Percentiles rank a stretch among this genome's conserved stretches.
Evolutionary conservation across 495 filamentous ascomycete genomes (phyloP).

Genomic region (Hyphodiscus hymeniophilus): DNA sequence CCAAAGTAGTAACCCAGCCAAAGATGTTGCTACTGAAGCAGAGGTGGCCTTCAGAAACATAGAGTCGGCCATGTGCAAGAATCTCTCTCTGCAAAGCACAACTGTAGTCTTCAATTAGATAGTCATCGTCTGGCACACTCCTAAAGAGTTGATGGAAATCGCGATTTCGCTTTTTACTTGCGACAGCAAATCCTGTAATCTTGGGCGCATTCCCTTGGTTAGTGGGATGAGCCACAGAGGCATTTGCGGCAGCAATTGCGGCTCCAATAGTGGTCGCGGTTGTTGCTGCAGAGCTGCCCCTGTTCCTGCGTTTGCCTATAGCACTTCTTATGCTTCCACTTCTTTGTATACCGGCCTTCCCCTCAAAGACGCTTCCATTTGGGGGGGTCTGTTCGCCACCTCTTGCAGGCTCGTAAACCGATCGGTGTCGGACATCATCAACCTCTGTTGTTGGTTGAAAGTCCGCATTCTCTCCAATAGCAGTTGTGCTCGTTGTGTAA

Average conservation of each 20-base stretch:
- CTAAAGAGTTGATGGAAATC: constrained; percentile 93
- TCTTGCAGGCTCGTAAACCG: constrained; percentile 36
- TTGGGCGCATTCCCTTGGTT: constrained; percentile 49
- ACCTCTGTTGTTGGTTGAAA: not conserved
- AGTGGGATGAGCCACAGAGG: constrained; percentile 55
- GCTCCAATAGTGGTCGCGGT: constrained; percentile 66
- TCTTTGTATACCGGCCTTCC: constrained; percentile 52
- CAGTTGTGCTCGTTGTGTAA: not conserved
- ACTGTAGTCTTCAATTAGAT: constrained; percentile 97
- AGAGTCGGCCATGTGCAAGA: constrained; percentile 85
- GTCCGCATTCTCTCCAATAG: constrained; percentile 5
- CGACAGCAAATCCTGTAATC: constrained; percentile 91
- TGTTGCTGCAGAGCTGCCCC: constrained; percentile 72
- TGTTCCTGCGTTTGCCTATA: constrained; percentile 57
- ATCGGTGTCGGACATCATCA: constrained; percentile 27
- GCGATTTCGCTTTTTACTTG: constrained; percentile 88
- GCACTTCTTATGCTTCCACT: constrained; percentile 79
- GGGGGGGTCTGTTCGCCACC: constrained; percentile 55
- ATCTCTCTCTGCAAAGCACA: constrained; percentile 95
- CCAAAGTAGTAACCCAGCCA: constrained; percentile 92
- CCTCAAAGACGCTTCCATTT: constrained; percentile 59
- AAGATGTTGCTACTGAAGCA: constrained; percentile 99
- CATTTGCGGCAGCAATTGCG: constrained; percentile 54
- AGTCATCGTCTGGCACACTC: constrained; percentile 96
- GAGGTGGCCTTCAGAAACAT: constrained; percentile 93